Conservation (phyloP, 768 basidiomycete species). For the Lentinula sp. region DNA sequence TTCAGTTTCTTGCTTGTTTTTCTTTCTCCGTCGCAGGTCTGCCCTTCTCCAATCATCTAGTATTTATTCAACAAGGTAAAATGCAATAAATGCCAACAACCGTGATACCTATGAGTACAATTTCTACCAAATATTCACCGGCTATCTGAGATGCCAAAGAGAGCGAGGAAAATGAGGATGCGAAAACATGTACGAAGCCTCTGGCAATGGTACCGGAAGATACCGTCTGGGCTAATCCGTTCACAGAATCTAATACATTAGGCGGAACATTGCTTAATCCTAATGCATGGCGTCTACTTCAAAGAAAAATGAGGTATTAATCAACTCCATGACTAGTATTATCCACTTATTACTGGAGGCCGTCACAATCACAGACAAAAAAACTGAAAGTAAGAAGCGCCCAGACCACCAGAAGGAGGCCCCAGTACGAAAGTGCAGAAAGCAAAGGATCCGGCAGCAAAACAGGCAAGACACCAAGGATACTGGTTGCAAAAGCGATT, state of each 20-base stretch:
- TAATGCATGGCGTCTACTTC: constrained; percentile 40
- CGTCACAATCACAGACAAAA: constrained; percentile 19
- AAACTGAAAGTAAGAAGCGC: constrained; percentile 27
- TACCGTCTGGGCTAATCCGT: constrained; percentile 50
- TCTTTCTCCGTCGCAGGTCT: too few species aligned
- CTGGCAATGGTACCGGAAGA: constrained; percentile 41
- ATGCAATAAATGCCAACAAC: neutral
- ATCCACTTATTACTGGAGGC: constrained; percentile 29
- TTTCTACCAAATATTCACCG: constrained; percentile 38
- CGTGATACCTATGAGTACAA: constrained; percentile 10
- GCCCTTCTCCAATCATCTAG: too few species aligned
- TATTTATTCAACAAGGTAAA: neutral
- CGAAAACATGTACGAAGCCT: constrained; percentile 44
- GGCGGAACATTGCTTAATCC: constrained; percentile 37
- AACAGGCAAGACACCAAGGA: constrained; percentile 32
- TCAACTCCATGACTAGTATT: neutral
- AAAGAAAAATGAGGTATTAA: neutral
- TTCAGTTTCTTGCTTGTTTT: too few species aligned
- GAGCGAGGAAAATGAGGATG: constrained; percentile 52
- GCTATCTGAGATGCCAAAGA: constrained; percentile 36
- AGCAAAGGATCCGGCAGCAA: constrained; percentile 18
- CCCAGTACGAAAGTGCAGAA: constrained; percentile 15
- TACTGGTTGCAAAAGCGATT: constrained; percentile 18
- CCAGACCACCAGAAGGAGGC: constrained; percentile 30
- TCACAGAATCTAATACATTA: constrained; percentile 41